Conservation (phyloP, 108 stramenopile genomes). For the Aurantiochytrium sp. region DNA sequence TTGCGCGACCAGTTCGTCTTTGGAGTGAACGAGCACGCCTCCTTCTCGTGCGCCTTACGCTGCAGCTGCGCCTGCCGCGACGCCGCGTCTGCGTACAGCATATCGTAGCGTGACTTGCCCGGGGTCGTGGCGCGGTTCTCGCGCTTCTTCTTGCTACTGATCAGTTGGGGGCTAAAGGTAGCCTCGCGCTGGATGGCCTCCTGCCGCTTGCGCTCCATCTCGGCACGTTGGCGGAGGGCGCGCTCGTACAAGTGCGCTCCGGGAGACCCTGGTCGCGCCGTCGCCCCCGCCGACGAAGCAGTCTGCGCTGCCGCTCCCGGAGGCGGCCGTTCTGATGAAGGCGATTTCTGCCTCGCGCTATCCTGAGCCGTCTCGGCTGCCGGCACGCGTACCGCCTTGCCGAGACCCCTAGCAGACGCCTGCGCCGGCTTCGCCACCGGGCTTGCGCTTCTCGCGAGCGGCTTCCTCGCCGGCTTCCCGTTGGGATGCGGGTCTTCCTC, state of each 20-base stretch:
- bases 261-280: neutral
- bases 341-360: too few relatives aligned
- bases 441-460: too few relatives aligned
- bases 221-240: neutral
- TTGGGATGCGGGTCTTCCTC: too few relatives aligned
- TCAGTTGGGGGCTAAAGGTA: neutral
- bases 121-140: slow-evolving; percentile 26
- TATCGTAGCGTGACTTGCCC: neutral
- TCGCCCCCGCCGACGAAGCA: too few relatives aligned
- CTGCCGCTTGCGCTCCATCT: neutral
- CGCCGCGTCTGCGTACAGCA: slow-evolving; percentile 5
- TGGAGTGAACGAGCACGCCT: slow-evolving; percentile 18
- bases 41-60: neutral
- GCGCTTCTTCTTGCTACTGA: slow-evolving; percentile 14
- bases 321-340: too few relatives aligned
- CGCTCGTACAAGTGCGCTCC: neutral
- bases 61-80: neutral
- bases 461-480: too few relatives aligned
- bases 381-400: too few relatives aligned
- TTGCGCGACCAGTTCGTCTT: neutral
- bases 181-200: neutral
- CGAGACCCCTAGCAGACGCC: too few relatives aligned
- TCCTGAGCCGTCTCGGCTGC: too few relatives aligned
- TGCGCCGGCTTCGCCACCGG: too few relatives aligned
- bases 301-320: too few relatives aligned